Base-by-base conservation (phyloP, 495 filamentous ascomycete species). In the Lentithecium fluviatile region DNA sequence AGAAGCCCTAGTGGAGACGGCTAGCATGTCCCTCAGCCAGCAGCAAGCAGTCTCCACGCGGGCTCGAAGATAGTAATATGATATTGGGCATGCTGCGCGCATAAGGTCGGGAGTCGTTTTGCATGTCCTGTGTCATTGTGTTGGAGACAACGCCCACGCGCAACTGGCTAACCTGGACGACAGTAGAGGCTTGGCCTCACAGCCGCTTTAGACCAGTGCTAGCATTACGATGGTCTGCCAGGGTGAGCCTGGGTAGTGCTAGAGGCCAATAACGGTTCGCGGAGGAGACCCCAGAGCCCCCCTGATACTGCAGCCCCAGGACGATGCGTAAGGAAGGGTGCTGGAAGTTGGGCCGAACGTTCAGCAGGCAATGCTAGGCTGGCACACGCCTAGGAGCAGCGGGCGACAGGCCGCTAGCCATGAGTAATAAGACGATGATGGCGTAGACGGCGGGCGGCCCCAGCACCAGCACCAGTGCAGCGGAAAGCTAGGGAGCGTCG, bases 51-150 rank as follows among this genome's bases (percentile, higher is more conserved):
- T 56, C 49, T 56, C 62, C 37, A 56, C 21, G 43, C 52, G 57
- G 37, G 46, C 34, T 52, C 56, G 52, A 23, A 11, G 47, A 19
- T 52, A 52, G 52, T 47, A 63, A 57, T 57, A 40, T 25, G 8
- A 23, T 20, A 21, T 12, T 29, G 34, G 11, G 23, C 60, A 63
- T 63, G 53, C 52, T 57, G 46, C 26, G 46, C 26, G 45, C 29
- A 20, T 10, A 62, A 32, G 46, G 52, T 56, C 57, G 40, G 37
- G 23, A 20, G 45, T 17, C 36, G 45, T 49, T 57, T 59, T 17
- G 26, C 48, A 34, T 46, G 32, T 57, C 50, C n/a, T 65, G 62
- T 65, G 62, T 59, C 62, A 65, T 59, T 51, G 62, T 60, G 36
- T 55, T 65, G 19, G 62, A 54, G 36, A 29, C 37, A 53, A 55